phyloP scores from a whole-genome alignment of 1,284 basidiomycete species.

The Trametes hirsuta region DNA sequence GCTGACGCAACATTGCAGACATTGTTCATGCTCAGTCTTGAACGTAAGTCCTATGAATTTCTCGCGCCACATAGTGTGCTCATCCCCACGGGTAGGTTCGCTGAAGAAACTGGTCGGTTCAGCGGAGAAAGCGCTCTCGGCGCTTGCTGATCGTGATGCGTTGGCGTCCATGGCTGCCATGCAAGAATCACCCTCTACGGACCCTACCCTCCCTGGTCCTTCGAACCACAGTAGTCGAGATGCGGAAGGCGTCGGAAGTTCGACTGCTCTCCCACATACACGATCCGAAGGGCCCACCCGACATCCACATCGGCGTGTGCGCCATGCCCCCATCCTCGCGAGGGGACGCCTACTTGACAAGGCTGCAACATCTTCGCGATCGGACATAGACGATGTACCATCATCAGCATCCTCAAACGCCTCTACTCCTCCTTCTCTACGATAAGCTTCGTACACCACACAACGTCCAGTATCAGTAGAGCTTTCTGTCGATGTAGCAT shows the following conservation, averaged over 20 bases:
- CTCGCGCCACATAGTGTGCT: background rate
- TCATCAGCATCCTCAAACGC: no score
- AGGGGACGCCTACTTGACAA: background rate
- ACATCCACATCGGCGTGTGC: background rate
- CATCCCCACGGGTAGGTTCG: conserved; percentile 35
- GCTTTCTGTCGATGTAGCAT: no score
- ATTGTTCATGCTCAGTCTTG: conserved; percentile 54
- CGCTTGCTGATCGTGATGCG: conserved; percentile 42
- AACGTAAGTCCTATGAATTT: conserved; percentile 42
- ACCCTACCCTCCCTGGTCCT: background rate
- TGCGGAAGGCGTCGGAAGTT: background rate
- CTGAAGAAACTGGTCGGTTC: conserved; percentile 46
- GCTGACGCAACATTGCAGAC: conserved; percentile 38
- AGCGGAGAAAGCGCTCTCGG: conserved; percentile 44
- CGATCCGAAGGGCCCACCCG: background rate
- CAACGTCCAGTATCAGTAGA: no score
- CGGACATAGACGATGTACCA: no score
- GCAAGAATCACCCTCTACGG: background rate
- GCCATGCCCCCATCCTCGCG: background rate
- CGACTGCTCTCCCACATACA: background rate
- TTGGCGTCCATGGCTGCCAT: conserved; percentile 16
- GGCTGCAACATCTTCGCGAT: no score
- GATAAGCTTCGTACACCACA: no score
- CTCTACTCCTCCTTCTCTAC: no score
- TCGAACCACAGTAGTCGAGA: background rate